Base-by-base conservation (phyloP, 306 rosid species). In the Hippophae rhamnoides region DNA sequence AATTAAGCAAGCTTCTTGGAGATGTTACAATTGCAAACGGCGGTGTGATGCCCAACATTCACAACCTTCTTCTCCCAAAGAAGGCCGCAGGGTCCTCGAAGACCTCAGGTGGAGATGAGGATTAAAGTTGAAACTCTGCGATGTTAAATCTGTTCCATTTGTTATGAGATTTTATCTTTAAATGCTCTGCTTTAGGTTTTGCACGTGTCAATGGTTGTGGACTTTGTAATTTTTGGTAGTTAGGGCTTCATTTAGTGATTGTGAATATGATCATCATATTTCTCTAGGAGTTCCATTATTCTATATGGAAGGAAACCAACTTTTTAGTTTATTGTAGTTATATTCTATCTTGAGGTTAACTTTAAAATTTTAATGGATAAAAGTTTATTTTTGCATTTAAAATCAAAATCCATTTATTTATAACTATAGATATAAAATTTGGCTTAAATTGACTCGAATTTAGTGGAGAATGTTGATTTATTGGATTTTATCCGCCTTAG, bases 41-140 rank as follows among this genome's bases (percentile, higher is more conserved):
- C 6, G 95, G 96, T 53, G 99, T 92, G 6, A 92, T 82, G 96
- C 93, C 99, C 8, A 92, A 92, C 75, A 92, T 92, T 62, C 96
- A 92, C 80, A 85, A 80, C 47, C 66, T 85, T 3, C 80, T 92
- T 0, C 85, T 92, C 5, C 96, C 96, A 0, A 90, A 90, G 87
- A 90, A 90, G 68, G 11, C 80, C 0, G 94, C 95, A 0, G 26
- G 76, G 14, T 75, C 96, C 2, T 85, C 95, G 0, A 85, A 81
- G 79, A 76, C 67, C 6, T 57, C 70, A 0, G 82, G 60, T 2
- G 95, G 58, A 47, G 95, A 86, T 2, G 97, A 90, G 7, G 82
- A 90, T 7, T 73, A 31, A 31, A 31, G 5, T 31, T 4, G 38
- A 31, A 31, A 31, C 38, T 31, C 2, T 31, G 3, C 38, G 38